These are phyloP conservation scores for Botrytis paeoniae DNA, from an alignment of 2,329 filamentous ascomycete species.

Conservation along the genomic window DNA sequence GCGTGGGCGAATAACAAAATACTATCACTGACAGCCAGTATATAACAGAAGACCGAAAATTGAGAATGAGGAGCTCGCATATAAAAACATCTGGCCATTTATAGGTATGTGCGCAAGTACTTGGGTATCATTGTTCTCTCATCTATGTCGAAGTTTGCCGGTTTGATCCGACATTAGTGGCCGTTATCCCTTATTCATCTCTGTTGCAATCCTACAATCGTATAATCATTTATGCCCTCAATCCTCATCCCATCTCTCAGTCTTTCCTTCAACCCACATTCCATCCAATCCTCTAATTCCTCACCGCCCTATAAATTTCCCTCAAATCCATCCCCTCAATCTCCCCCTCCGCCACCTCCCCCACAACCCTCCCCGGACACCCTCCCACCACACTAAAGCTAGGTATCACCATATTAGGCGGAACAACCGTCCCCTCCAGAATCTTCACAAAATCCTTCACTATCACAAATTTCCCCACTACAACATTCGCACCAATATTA, in stretches of 20 bases:
- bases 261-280: neutral
- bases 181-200: neutral
- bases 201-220: neutral
- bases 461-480: constrained; percentile 82
- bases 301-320: constrained; percentile 62
- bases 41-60: neutral
- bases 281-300: constrained; percentile 42
- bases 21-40: neutral
- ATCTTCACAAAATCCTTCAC: constrained; percentile 92
- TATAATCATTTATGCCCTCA: neutral
- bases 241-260: neutral
- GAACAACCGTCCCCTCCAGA: constrained; percentile 78
- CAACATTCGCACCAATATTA: constrained; percentile 73
- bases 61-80: neutral
- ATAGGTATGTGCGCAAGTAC: neutral
- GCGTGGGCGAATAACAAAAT: neutral
- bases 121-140: constrained; percentile 15
- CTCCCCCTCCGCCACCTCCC: constrained; percentile 73
- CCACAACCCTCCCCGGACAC: constrained; percentile 73
- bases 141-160: neutral
- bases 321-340: constrained; percentile 62
- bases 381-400: constrained; percentile 91
- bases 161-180: neutral
- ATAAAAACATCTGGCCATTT: neutral
- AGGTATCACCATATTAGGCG: constrained; percentile 85